Evolutionary conservation across 2,329 filamentous ascomycete genomes (phyloP).

Genomic region (Aspergillus sp.): DNA sequence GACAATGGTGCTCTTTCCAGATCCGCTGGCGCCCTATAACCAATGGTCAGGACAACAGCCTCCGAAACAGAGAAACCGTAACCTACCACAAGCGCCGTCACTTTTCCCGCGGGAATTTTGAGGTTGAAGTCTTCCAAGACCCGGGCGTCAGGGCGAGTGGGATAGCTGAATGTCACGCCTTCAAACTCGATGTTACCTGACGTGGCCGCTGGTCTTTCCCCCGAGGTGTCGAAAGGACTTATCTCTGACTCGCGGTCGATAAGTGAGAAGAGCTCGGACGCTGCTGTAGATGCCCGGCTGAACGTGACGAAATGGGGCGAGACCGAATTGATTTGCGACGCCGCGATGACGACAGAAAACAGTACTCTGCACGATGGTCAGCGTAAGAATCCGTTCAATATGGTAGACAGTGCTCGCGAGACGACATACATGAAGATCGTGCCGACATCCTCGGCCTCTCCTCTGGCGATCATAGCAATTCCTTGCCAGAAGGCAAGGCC

Average conservation of each 20-base stretch:
- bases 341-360: constrained; percentile 22
- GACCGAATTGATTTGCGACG: constrained; percentile 24
- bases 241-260: constrained; percentile 30
- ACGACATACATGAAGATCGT: constrained; percentile 16
- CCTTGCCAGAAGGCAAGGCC: constrained; percentile 44
- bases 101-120: constrained; percentile 25
- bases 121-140: constrained; percentile 28
- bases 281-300: constrained; percentile 32
- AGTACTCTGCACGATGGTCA: constrained; percentile 12
- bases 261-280: constrained; percentile 30
- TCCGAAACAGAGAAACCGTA: too few species aligned
- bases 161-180: constrained; percentile 64
- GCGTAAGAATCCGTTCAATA: background rate
- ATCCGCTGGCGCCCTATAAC: constrained; percentile 37
- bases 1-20: constrained; percentile 39
- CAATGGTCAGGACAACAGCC: too few species aligned
- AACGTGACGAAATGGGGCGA: constrained; percentile 31
- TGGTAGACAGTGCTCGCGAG: background rate
- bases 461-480: constrained; percentile 18
- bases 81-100: constrained; percentile 37
- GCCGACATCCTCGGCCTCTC: constrained; percentile 19
- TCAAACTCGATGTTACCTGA: constrained; percentile 50
- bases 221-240: constrained; percentile 21
- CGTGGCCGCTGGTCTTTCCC: constrained; percentile 7
- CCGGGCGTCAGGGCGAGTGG: constrained; percentile 33